Evolutionary conservation across 192 early-diverging fungal species (phyloP), one percentile per base, ranked within the genome.

Genomic region (Podila minutissima): DNA sequence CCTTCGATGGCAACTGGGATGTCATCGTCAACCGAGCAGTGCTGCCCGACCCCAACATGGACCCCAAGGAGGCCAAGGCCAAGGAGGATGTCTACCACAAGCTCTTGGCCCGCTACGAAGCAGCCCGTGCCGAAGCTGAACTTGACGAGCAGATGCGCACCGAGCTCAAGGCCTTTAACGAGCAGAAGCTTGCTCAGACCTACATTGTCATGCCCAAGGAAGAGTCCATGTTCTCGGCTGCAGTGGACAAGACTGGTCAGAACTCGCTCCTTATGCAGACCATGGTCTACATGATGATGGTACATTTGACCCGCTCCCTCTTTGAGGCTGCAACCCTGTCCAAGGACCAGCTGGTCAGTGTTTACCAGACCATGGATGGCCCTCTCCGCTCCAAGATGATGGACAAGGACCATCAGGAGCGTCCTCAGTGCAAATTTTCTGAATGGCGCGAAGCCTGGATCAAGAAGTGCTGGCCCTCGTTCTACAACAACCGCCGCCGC

Each of bases 261-360:
- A 66, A 81, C 49, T 51, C 66, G 1, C 60, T 73, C 33, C 26
- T 81, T 20, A 55, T 81, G 9, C 77, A 81, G 67, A 73, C 77
- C 9, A 73, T 81, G 65, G 77, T 81, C 32, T 81, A 81, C 65
- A 81, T 81, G 77, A 81, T 81, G 77, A 81, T 81, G 77, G 55
- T 81, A 29, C 77, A 81, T 38, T 24, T 81, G 41, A 81, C 77
- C 1, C 70, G 62, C 7, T 73, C 77, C 10, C 17, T 81, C 33
- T 81, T 81, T 48, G 69, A 81, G 58, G 77, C 77, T 5, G 77
- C 77, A 1, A 81, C 77, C 11, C 66, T 81, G 38, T 81, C 77
- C 33, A 81, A 73, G 41, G 59, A 71, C 7, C 66, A 81, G 57
- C 24, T 81, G 28, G 71, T 81, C 15, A 69, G 73, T 37, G 66